Conservation (phyloP, 192 early-diverging fungal genomes). For the Jimgerdemannia lactiflua region DNA sequence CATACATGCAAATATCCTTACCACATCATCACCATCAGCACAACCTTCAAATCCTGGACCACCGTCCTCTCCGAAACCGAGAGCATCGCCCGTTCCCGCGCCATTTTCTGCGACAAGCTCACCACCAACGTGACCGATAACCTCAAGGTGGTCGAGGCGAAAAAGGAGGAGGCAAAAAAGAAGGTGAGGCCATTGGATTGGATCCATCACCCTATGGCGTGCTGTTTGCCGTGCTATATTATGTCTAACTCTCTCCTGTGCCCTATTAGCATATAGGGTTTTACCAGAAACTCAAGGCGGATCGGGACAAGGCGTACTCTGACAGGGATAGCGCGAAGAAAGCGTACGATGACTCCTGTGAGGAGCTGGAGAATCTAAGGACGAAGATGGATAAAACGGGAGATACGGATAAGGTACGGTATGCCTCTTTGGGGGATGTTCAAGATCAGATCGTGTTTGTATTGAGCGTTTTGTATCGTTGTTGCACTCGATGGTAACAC, state of each 20-base stretch:
- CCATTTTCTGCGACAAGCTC: slow-evolving; percentile 45
- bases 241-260: not conserved
- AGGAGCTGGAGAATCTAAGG: slow-evolving; percentile 57
- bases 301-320: slow-evolving; percentile 55
- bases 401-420: slow-evolving; percentile 48
- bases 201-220: not conserved
- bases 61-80: slow-evolving; percentile 56
- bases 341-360: slow-evolving; percentile 65
- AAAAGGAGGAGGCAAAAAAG: slow-evolving; percentile 68
- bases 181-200: slow-evolving; percentile 43
- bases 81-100: not conserved
- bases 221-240: not conserved
- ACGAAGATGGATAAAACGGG: slow-evolving; percentile 49
- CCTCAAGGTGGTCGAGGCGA: slow-evolving; percentile 46
- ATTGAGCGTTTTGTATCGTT: no score
- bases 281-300: slow-evolving; percentile 50
- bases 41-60: slow-evolving; percentile 57
- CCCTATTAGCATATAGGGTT: slow-evolving; percentile 62
- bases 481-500: no score
- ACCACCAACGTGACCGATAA: slow-evolving; percentile 45
- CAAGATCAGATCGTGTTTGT: no score
- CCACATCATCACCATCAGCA: slow-evolving; percentile 29
- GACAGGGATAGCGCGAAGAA: slow-evolving; percentile 63
- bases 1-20: not conserved
- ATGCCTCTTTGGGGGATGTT: slow-evolving; percentile 22